A percentile compares a stretch with the other conserved stretches of the same genome.
Conservation (phyloP, 2,329 filamentous ascomycete species). For the Grosmannia serpens region DNA sequence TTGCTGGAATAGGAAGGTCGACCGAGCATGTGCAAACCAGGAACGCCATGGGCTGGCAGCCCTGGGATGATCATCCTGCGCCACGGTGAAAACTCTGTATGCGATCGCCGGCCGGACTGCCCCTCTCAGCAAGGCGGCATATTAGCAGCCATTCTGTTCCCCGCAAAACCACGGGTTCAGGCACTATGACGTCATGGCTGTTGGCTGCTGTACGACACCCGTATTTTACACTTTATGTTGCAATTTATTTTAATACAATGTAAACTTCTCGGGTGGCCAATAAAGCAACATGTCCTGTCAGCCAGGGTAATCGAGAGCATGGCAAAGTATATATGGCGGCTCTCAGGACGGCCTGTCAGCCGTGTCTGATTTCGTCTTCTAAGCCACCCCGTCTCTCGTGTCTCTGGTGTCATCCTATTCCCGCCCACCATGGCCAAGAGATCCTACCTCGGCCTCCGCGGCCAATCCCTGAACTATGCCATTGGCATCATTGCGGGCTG, state of each 20-base stretch:
- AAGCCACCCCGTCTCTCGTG: too few species aligned
- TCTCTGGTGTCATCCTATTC: not conserved
- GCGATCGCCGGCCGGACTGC: not conserved
- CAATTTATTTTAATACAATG: not conserved
- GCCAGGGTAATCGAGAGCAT: not conserved
- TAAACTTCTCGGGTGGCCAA: not conserved
- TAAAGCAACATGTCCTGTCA: not conserved
- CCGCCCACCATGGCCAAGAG: not conserved
- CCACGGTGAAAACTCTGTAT: not conserved
- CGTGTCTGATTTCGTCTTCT: too few species aligned
- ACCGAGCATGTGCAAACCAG: not conserved
- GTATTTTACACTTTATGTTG: not conserved
- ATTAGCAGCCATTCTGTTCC: not conserved
- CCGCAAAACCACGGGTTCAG: not conserved
- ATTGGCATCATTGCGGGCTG: conserved; percentile 61
- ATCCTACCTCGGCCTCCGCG: conserved; percentile 53
- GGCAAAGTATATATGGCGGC: not conserved
- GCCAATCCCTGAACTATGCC: conserved; percentile 54
- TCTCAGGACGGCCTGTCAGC: not conserved
- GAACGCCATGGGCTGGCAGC: not conserved
- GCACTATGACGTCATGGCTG: not conserved
- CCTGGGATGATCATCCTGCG: too few species aligned
- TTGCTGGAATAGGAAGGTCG: not conserved
- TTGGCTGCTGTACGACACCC: not conserved
- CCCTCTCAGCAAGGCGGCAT: not conserved